Evolutionary conservation across 306 rosid species (phyloP).

Genomic region (Dicorynia guianensis): DNA sequence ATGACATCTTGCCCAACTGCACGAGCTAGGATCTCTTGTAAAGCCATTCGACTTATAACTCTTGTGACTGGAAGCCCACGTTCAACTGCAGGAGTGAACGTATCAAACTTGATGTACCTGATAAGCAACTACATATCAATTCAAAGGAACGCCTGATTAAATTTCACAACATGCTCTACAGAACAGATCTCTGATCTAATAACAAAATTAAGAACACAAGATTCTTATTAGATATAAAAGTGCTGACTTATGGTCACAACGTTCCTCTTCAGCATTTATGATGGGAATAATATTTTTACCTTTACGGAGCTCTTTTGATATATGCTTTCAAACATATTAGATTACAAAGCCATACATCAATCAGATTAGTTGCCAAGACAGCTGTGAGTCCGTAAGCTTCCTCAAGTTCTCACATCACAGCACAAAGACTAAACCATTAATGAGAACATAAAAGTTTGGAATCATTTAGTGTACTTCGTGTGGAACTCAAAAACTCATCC

Average conservation of each 20-base stretch:
- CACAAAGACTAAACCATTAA: neutral
- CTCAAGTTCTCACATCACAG: neutral
- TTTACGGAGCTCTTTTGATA: neutral
- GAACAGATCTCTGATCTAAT: constrained; percentile 1
- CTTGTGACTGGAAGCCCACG: constrained; percentile 97
- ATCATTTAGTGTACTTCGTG: constrained; percentile 12
- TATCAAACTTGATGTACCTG: constrained; percentile 99
- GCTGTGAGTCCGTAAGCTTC: neutral
- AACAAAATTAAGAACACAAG: constrained; percentile 14
- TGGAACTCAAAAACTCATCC: neutral
- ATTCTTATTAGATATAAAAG: constrained; percentile 13
- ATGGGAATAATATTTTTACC: constrained; percentile 4
- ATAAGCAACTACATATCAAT: constrained; percentile 54
- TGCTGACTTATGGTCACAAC: constrained; percentile 1
- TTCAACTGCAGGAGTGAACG: constrained; percentile 97
- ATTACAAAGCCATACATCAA: neutral
- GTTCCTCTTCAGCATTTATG: neutral
- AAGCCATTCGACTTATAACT: constrained; percentile 86
- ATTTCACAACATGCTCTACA: constrained; percentile 24
- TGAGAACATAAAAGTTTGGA: neutral
- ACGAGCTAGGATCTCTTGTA: constrained; percentile 89
- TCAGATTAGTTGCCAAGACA: neutral
- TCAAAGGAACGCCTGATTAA: constrained; percentile 32
- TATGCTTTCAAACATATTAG: constrained; percentile 16
- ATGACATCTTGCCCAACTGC: constrained; percentile 83